Conservation (phyloP, 805 yeast species). For the Wickerhamomyces hampshirensis region DNA sequence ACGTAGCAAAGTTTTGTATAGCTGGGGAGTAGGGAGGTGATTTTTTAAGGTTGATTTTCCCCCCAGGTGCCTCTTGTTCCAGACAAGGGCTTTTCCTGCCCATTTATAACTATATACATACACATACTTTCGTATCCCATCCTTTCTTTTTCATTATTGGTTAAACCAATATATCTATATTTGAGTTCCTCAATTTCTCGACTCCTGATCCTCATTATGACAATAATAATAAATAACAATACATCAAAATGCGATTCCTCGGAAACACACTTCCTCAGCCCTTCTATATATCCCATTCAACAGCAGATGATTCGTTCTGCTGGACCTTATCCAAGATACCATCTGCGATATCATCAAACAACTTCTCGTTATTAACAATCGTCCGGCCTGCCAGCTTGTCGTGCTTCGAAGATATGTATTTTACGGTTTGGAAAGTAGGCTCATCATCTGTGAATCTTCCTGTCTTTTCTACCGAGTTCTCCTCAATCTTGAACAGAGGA, state of each 20-base stretch:
- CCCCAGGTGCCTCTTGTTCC: not conserved
- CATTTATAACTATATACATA: no score
- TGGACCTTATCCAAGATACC: constrained; percentile 17
- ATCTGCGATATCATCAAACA: constrained; percentile 24
- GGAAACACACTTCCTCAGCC: no score
- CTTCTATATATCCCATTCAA: constrained; percentile 24
- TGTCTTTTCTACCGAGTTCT: constrained; percentile 14
- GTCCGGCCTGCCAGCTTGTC: no score
- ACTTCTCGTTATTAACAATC: constrained; percentile 10
- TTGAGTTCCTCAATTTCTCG: no score
- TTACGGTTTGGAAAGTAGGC: constrained; percentile 3
- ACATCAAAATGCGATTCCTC: no score
- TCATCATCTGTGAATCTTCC: constrained; percentile 4
- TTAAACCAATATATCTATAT: not conserved
- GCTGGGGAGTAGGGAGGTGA: no score
- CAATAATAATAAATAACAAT: no score
- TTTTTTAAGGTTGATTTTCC: no score
- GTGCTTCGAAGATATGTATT: constrained; percentile 6
- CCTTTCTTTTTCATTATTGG: not conserved
- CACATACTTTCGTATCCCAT: not conserved
- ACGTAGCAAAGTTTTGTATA: no score
- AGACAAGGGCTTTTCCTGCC: no score
- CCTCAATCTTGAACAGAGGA: constrained; percentile 21
- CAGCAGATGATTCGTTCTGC: constrained; percentile 4
- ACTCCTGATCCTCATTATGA: no score